Evolutionary conservation across 306 rosid species (phyloP).

Genomic region (Vigna radiata): DNA sequence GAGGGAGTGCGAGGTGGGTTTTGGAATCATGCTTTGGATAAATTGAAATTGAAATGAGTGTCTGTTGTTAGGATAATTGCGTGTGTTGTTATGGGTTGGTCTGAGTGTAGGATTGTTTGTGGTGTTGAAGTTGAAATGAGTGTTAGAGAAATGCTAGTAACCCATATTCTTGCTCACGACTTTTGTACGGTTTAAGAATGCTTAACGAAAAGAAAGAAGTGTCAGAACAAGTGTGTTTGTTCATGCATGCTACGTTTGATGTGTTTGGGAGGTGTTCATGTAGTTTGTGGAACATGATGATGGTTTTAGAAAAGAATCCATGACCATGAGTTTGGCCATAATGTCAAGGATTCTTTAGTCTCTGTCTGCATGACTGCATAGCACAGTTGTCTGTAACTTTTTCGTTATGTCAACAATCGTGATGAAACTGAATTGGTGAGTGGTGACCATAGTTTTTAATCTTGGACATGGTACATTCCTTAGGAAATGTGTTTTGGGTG

Average conservation of each 20-base stretch:
- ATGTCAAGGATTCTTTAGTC: no score
- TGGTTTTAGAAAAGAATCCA: background rate
- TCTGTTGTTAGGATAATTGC: background rate
- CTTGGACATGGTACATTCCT: slow-evolving; percentile 14
- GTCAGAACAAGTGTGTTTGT: background rate
- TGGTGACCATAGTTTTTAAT: background rate
- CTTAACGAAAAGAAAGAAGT: background rate
- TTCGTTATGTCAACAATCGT: no score
- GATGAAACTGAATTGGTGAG: background rate
- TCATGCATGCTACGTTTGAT: background rate
- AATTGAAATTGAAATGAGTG: background rate
- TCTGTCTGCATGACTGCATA: background rate
- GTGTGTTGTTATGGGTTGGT: background rate
- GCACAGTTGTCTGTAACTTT: background rate
- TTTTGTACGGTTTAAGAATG: background rate
- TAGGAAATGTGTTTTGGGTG: background rate
- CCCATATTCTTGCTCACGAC: background rate
- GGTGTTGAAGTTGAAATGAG: background rate
- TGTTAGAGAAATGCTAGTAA: background rate
- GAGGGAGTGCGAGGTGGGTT: slow-evolving; percentile 86
- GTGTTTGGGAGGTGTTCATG: slow-evolving; percentile 2
- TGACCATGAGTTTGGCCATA: background rate
- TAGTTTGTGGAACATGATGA: slow-evolving; percentile 1
- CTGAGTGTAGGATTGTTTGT: background rate
- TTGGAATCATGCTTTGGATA: background rate